A percentile compares a stretch with the other conserved stretches of the same genome.
Conservation (phyloP, 306 rosid genomes). For the Cicer chorassanicum region DNA sequence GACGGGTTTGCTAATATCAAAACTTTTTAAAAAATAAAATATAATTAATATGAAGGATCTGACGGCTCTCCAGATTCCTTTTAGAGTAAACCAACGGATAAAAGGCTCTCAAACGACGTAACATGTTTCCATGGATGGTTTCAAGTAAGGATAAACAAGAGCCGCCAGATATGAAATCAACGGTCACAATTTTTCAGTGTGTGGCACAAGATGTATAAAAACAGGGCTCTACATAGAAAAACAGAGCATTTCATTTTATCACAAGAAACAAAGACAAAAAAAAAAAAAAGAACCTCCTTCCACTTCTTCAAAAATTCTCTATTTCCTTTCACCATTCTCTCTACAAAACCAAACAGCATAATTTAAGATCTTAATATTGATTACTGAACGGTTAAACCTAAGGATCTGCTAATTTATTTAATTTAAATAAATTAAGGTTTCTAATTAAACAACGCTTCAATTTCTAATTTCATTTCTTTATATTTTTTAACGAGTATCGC, state of each 20-base stretch:
- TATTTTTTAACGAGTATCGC: background rate
- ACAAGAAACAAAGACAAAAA: slow-evolving; percentile 22
- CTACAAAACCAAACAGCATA: slow-evolving; percentile 15
- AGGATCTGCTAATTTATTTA: slow-evolving; percentile 57
- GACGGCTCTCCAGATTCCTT: slow-evolving; percentile 63
- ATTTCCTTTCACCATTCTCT: slow-evolving; percentile 32
- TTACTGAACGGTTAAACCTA: slow-evolving; percentile 47
- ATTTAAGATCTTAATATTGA: slow-evolving; percentile 37
- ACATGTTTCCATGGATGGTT: slow-evolving; percentile 54
- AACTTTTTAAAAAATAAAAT: too few relatives aligned
- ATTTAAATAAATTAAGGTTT: slow-evolving; percentile 46
- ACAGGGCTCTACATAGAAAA: slow-evolving; percentile 47
- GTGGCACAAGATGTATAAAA: slow-evolving; percentile 56
- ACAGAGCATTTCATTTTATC: slow-evolving; percentile 63
- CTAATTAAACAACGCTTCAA: slow-evolving; percentile 36
- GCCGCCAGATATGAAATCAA: slow-evolving; percentile 56
- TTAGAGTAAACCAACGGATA: slow-evolving; percentile 18
- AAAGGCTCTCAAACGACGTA: slow-evolving; percentile 37
- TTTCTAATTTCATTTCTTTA: slow-evolving; percentile 26
- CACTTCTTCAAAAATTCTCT: slow-evolving; percentile 37
- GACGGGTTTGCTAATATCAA: too few relatives aligned
- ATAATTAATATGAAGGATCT: slow-evolving; percentile 21
- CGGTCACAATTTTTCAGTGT: slow-evolving; percentile 48
- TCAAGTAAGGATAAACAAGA: slow-evolving; percentile 1
- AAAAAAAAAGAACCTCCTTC: slow-evolving; percentile 44